A percentile compares a stretch with the other conserved stretches of the same genome.
Evolutionary conservation across 2,329 filamentous ascomycete genomes (phyloP).

Genomic region (Colletotrichum filicis): DNA sequence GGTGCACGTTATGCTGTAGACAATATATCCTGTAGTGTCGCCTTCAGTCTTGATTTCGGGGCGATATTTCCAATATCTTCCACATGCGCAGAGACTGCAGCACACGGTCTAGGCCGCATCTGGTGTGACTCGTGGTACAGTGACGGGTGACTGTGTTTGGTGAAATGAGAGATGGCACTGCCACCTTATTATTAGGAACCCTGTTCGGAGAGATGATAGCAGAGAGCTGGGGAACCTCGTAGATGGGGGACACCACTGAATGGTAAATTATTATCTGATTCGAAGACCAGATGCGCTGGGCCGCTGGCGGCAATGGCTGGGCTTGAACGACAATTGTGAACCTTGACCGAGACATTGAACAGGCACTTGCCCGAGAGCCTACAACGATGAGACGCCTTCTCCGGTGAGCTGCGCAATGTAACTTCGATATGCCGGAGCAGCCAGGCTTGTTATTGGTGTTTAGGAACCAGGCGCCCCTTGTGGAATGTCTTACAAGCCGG

Average conservation of each 20-base stretch:
- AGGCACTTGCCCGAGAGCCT: constrained; percentile 2
- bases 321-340: background rate
- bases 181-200: background rate
- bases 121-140: background rate
- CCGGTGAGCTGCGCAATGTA: background rate
- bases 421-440: background rate
- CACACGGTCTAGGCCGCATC: no score
- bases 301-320: background rate
- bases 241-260: background rate
- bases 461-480: background rate
- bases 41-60: background rate
- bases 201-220: background rate
- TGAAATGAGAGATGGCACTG: background rate
- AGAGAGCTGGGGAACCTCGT: constrained; percentile 2
- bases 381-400: background rate
- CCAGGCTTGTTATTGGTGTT: constrained; percentile 2
- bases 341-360: constrained; percentile 3
- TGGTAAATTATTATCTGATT: background rate
- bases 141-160: background rate
- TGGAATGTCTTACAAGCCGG: constrained; percentile 21
- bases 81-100: background rate
- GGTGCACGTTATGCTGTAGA: background rate
- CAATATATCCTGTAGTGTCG: background rate
- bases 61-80: background rate
- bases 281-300: background rate